phyloP scores from a whole-genome alignment of 177 flowering plant species.

The Vitis hybrid region DNA sequence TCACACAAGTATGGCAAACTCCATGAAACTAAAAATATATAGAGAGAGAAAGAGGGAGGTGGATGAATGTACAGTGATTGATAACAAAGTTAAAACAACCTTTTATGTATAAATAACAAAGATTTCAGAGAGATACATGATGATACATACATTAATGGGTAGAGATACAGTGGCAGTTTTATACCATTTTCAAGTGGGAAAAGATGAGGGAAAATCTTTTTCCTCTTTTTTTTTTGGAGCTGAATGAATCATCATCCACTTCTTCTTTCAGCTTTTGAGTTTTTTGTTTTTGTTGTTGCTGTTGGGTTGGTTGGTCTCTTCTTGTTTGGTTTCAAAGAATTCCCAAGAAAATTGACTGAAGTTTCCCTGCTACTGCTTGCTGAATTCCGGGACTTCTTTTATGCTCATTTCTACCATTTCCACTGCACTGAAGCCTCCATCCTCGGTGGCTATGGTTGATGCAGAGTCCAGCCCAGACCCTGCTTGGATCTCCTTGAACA shows the following conservation, averaged over 20 bases:
- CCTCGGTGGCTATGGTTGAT: conserved; percentile 47
- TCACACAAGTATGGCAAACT: conserved; percentile 8
- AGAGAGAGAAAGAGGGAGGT: not conserved
- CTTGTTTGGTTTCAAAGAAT: conserved; percentile 11
- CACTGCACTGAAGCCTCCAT: conserved; percentile 46
- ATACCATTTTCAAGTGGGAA: conserved; percentile 22
- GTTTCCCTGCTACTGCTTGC: conserved; percentile 20
- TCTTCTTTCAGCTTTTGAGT: conserved; percentile 9
- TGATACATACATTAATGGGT: conserved; percentile 36
- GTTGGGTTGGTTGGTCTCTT: conserved; percentile 6
- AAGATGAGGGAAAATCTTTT: conserved; percentile 22
- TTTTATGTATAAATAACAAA: conserved; percentile 35
- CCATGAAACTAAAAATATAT: conserved; percentile 18
- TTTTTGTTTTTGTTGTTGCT: no score
- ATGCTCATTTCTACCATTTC: conserved; percentile 77
- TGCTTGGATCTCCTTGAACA: conserved; percentile 92
- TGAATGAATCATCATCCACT: conserved; percentile 18
- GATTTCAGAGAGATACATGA: conserved; percentile 5
- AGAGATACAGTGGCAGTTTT: conserved; percentile 23
- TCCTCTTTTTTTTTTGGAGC: not conserved
- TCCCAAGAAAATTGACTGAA: conserved; percentile 5
- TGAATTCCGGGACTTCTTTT: conserved; percentile 58
- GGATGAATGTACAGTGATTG: not conserved
- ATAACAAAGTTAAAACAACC: conserved; percentile 16
- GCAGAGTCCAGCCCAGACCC: conserved; percentile 66